Conservation (phyloP, 139 green algal genomes). For the Gonium pectorale region DNA sequence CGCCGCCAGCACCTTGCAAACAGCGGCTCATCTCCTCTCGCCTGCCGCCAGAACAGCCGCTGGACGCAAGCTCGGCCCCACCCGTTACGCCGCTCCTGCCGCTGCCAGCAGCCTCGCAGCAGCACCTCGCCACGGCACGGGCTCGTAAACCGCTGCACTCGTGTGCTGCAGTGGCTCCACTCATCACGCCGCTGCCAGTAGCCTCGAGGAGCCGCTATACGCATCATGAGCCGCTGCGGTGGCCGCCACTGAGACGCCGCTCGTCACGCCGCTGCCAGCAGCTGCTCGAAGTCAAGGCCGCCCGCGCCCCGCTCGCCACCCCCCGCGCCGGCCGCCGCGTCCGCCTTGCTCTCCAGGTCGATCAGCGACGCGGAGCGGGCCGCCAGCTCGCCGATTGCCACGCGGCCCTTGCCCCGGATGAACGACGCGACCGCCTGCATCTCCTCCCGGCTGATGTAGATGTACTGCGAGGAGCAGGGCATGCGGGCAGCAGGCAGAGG, state of each 20-base stretch:
- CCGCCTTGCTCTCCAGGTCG: conserved; percentile 70
- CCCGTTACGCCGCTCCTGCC: too few relatives aligned
- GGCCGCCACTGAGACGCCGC: neutral
- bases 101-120: too few relatives aligned
- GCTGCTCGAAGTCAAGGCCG: conserved; percentile 51
- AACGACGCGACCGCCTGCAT: conserved; percentile 88
- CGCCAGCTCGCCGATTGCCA: conserved; percentile 89
- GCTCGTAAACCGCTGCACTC: too few relatives aligned
- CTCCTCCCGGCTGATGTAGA: conserved; percentile 93
- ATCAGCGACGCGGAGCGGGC: conserved; percentile 76
- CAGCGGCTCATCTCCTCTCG: too few relatives aligned
- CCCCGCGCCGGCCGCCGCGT: neutral
- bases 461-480: conserved; percentile 80
- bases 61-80: too few relatives aligned
- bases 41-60: too few relatives aligned
- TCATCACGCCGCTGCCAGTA: too few relatives aligned
- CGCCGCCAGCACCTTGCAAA: too few relatives aligned
- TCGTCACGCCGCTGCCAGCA: conserved; percentile 39
- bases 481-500: neutral
- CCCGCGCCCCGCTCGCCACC: neutral
- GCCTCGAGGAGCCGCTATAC: too few relatives aligned
- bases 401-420: conserved; percentile 76
- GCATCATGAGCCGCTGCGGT: too few relatives aligned
- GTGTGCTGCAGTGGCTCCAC: too few relatives aligned
- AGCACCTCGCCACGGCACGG: too few relatives aligned